Conservation (phyloP, 257 asterid species). For the Cinchona pubescens region DNA sequence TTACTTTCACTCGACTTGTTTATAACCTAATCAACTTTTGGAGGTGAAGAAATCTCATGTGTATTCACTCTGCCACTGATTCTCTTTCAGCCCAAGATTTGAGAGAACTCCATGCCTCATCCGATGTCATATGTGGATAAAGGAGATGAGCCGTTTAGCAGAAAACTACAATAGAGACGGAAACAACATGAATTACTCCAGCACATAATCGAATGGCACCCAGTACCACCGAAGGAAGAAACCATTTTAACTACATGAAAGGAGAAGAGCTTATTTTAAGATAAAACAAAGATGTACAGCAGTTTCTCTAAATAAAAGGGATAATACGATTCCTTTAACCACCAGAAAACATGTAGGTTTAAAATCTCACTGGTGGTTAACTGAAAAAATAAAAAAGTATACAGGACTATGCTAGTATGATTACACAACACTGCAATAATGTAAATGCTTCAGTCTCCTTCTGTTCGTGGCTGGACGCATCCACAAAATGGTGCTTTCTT, state of each 20-base stretch:
- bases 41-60: too few species aligned
- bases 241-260: background rate
- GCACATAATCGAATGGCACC: background rate
- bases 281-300: slow-evolving; percentile 24
- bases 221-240: background rate
- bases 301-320: slow-evolving; percentile 9
- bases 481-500: slow-evolving; percentile 44
- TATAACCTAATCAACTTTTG: too few species aligned
- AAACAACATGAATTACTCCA: background rate
- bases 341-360: background rate
- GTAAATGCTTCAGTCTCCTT: slow-evolving; percentile 28
- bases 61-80: too few species aligned
- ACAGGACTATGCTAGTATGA: slow-evolving; percentile 22
- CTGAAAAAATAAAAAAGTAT: background rate
- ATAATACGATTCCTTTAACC: background rate
- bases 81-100: too few species aligned
- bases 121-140: too few species aligned
- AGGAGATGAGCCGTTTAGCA: background rate
- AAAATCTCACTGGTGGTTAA: slow-evolving; percentile 9
- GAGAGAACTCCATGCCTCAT: too few species aligned
- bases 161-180: background rate
- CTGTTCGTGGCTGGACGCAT: slow-evolving; percentile 43
- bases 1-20: too few species aligned
- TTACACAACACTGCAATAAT: background rate
- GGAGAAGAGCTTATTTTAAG: slow-evolving; percentile 15